Percentiles rank a stretch among this genome's conserved stretches.
phyloP scores from a whole-genome alignment of 1,284 basidiomycete species.

The Naganishia sp. region DNA sequence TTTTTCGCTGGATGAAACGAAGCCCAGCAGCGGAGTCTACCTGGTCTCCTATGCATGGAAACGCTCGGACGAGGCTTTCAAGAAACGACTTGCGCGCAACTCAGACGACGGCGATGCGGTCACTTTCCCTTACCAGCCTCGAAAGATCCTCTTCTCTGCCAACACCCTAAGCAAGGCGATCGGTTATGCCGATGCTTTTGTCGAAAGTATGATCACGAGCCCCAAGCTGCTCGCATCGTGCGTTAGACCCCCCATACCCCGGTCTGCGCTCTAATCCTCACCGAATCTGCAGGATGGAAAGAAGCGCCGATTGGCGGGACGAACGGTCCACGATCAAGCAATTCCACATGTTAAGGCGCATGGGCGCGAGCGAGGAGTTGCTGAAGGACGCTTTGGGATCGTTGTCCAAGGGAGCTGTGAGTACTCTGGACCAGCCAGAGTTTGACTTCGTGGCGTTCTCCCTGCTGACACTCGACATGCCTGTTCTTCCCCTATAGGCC shows the following conservation, averaged over 20 bases:
- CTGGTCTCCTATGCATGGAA: neutral
- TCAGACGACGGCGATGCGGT: neutral
- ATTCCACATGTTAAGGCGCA: neutral
- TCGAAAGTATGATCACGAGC: conserved; percentile 3
- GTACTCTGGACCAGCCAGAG: neutral
- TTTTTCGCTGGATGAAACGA: conserved; percentile 7
- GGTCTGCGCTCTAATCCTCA: neutral
- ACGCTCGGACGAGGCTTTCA: neutral
- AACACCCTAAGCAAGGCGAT: neutral
- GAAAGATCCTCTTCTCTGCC: neutral
- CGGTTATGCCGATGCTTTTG: conserved; percentile 1
- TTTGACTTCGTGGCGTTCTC: neutral
- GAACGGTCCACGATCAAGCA: neutral
- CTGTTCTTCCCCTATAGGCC: neutral
- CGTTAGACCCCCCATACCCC: neutral
- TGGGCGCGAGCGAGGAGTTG: neutral
- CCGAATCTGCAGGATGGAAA: conserved; percentile 3
- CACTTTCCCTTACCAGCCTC: conserved; percentile 3
- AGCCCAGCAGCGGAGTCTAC: neutral
- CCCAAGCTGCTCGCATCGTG: neutral
- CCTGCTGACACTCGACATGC: neutral
- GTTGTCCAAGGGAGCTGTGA: conserved; percentile 11
- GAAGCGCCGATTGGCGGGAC: conserved; percentile 7
- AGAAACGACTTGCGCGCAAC: neutral
- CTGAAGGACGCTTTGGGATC: neutral